These are phyloP conservation scores for Dactylellina haptotyla DNA, from an alignment of 2,329 filamentous ascomycete species.

Conservation along the genomic window DNA sequence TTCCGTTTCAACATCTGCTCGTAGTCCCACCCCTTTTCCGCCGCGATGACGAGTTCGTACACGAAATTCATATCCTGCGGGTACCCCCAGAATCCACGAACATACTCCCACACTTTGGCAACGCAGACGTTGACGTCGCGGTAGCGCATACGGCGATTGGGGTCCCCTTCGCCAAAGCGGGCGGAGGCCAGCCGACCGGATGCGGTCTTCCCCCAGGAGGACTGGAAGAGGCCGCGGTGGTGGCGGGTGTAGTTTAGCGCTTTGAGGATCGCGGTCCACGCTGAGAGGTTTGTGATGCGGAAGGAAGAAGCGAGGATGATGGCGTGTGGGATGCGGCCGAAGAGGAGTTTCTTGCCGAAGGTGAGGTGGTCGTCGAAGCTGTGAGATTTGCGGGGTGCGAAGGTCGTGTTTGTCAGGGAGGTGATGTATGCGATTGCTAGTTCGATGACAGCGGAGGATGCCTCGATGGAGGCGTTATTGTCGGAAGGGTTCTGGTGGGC, in stretches of 20 bases:
- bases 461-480: not conserved
- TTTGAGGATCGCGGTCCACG: conserved; percentile 39
- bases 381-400: conserved; percentile 19
- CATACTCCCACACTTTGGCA: conserved; percentile 18
- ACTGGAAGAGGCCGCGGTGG: conserved; percentile 40
- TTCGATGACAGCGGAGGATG: conserved; percentile 6
- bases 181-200: conserved; percentile 10
- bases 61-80: conserved; percentile 19
- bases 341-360: conserved; percentile 25
- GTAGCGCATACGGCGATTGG: conserved; percentile 24
- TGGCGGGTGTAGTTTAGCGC: conserved; percentile 37
- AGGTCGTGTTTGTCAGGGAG: conserved; percentile 20
- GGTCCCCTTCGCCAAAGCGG: conserved; percentile 22
- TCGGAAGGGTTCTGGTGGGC: not conserved
- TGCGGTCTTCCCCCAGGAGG: conserved; percentile 1
- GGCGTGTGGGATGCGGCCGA: conserved; percentile 37
- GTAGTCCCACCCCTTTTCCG: conserved; percentile 45
- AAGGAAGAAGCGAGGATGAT: conserved; percentile 28
- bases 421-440: conserved; percentile 37
- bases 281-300: conserved; percentile 18
- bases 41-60: conserved; percentile 37
- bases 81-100: conserved; percentile 14
- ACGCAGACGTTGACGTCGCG: conserved; percentile 39
- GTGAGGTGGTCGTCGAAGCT: conserved; percentile 9
- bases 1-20: conserved; percentile 8